Conservation (phyloP, 306 rosid species). For the Cotoneaster glaucophyllus region DNA sequence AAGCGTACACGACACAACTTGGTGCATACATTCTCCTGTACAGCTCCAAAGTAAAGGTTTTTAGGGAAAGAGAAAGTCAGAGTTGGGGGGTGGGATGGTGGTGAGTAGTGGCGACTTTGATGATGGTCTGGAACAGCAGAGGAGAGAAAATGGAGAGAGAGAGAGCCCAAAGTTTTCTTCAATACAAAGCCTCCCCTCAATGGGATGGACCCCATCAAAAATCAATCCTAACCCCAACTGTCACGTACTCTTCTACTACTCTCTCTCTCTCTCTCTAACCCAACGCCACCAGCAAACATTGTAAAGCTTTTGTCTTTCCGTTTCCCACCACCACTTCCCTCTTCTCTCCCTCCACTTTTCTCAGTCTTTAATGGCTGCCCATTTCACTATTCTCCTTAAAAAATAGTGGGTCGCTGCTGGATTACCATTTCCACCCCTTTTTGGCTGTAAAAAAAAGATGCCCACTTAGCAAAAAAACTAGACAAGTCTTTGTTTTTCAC, state of each 20-base stretch:
- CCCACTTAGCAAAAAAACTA: slow-evolving; percentile 18
- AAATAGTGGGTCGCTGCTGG: slow-evolving; percentile 62
- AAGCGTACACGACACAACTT: slow-evolving; percentile 17
- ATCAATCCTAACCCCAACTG: slow-evolving; percentile 51
- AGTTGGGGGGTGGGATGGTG: background rate
- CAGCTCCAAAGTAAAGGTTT: background rate
- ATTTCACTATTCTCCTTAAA: slow-evolving; percentile 29
- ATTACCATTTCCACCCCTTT: slow-evolving; percentile 37
- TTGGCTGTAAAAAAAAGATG: slow-evolving; percentile 38
- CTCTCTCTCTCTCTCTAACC: slow-evolving; percentile 21
- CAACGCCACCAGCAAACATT: slow-evolving; percentile 13
- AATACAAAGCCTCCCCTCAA: slow-evolving; percentile 20
- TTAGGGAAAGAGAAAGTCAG: background rate
- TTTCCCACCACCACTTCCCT: slow-evolving; percentile 22
- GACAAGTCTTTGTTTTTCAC: slow-evolving; percentile 27
- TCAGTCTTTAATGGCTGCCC: slow-evolving; percentile 62
- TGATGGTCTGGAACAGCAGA: slow-evolving; percentile 19
- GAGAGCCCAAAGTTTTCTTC: slow-evolving; percentile 16
- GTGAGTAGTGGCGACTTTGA: slow-evolving; percentile 22
- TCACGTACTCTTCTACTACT: slow-evolving; percentile 51
- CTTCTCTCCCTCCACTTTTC: slow-evolving; percentile 35
- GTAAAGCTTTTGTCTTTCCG: slow-evolving; percentile 15
- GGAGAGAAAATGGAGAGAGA: slow-evolving; percentile 15
- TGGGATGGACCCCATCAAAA: slow-evolving; percentile 28
- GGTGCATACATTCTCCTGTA: background rate